Percentiles rank a stretch among this genome's conserved stretches.
Conservation (phyloP, 2,329 filamentous ascomycete species). For the Sarocladium brachiariae region DNA sequence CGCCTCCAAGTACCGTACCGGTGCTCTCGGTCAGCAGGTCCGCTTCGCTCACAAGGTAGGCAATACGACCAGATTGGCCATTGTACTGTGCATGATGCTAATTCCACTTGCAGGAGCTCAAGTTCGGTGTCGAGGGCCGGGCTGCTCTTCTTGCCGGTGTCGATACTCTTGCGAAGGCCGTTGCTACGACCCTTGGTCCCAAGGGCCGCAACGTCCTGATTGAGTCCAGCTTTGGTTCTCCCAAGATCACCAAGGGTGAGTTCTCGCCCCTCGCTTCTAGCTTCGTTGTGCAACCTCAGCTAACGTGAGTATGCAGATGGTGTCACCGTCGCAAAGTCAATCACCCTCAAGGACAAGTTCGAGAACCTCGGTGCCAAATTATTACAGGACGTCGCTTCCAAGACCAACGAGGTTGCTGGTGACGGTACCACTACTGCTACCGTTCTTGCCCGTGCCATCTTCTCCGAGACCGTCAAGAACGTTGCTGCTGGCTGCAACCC, state of each 20-base stretch:
- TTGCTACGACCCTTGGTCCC: conserved; percentile 91
- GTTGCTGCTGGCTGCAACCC: conserved; percentile 99
- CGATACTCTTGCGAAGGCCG: conserved; percentile 92
- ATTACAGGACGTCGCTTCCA: conserved; percentile 95
- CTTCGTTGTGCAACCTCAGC: conserved; percentile 7
- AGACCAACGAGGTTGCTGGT: conserved; percentile 98
- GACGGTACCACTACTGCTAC: conserved; percentile 98
- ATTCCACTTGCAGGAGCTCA: conserved; percentile 66
- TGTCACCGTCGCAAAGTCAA: conserved; percentile 83
- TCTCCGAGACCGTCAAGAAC: conserved; percentile 99
- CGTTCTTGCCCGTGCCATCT: conserved; percentile 93
- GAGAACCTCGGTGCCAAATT: conserved; percentile 97
- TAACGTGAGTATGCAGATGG: conserved; percentile 52
- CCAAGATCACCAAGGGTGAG: conserved; percentile 98
- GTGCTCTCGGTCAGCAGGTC: conserved; percentile 73
- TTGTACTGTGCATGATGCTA: conserved; percentile 16
- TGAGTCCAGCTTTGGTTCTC: conserved; percentile 95
- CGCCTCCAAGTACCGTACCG: conserved; percentile 57
- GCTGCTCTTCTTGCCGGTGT: conserved; percentile 87
- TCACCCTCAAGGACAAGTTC: conserved; percentile 96
- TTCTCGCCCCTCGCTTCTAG: background rate
- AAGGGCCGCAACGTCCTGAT: conserved; percentile 99
- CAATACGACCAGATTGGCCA: conserved; percentile 1
- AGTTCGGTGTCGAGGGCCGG: conserved; percentile 93
- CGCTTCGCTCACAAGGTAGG: conserved; percentile 95